phyloP scores from a whole-genome alignment of 116 monocot species.

The Posidonia oceanica region DNA sequence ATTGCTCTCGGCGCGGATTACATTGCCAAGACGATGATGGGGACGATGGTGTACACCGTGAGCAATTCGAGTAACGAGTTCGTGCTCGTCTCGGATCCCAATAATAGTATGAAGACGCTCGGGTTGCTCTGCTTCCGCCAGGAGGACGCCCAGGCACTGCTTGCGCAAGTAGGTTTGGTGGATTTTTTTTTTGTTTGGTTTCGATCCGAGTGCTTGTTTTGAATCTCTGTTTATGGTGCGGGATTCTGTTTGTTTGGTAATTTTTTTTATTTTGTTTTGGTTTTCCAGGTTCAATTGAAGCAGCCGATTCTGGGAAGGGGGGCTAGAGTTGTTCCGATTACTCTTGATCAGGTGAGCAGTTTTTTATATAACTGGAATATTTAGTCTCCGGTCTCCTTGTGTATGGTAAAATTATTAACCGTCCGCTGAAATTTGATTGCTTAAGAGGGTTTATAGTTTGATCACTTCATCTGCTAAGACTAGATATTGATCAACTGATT shows the following conservation, averaged over 20 bases:
- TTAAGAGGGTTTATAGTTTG: too few species aligned
- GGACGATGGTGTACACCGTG: constrained; percentile 83
- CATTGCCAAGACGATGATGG: constrained; percentile 53
- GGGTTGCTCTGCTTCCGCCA: constrained; percentile 90
- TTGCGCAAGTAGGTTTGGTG: constrained; percentile 48
- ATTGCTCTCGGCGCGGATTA: constrained; percentile 54
- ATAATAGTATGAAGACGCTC: constrained; percentile 50
- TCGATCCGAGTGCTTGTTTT: background rate
- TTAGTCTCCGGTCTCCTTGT: too few species aligned
- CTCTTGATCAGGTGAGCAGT: constrained; percentile 74
- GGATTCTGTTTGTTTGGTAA: background rate
- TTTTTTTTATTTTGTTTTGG: constrained; percentile 5
- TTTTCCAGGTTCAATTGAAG: constrained; percentile 55
- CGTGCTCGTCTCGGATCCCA: constrained; percentile 89
- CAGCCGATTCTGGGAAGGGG: constrained; percentile 77
- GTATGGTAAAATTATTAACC: too few species aligned
- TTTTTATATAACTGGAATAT: background rate
- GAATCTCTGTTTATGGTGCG: background rate
- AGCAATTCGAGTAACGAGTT: constrained; percentile 95
- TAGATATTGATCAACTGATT: too few species aligned
- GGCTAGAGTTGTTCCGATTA: constrained; percentile 89
- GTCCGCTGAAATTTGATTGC: too few species aligned
- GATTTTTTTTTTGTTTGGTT: background rate
- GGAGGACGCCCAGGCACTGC: constrained; percentile 82
- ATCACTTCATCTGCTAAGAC: too few species aligned